Evolutionary conservation across 2,329 filamentous ascomycete species (phyloP).

Genomic region (Penicillium sp.): DNA sequence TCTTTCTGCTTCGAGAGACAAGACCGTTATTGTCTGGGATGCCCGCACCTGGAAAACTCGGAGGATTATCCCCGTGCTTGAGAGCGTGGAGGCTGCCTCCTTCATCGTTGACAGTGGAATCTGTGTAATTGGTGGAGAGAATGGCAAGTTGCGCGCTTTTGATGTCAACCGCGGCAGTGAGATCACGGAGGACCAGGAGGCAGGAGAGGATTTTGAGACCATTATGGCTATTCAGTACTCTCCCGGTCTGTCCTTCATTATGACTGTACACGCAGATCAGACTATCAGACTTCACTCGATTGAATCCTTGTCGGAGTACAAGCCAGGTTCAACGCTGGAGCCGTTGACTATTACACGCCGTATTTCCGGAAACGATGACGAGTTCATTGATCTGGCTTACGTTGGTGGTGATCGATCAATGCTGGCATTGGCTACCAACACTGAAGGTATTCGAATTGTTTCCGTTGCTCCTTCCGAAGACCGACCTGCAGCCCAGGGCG

Average conservation of each 20-base stretch:
- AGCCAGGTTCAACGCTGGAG: conserved; percentile 47
- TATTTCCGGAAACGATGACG: conserved; percentile 94
- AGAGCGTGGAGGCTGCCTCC: conserved; percentile 77
- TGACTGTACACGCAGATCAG: conserved; percentile 85
- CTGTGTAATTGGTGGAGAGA: conserved; percentile 80
- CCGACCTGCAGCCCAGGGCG: conserved; percentile 29
- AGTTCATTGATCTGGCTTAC: conserved; percentile 92
- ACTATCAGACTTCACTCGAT: conserved; percentile 71
- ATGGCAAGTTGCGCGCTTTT: conserved; percentile 80
- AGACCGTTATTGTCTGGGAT: conserved; percentile 92
- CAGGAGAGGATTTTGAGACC: conserved; percentile 56
- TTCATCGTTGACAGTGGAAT: conserved; percentile 68
- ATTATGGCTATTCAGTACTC: conserved; percentile 70
- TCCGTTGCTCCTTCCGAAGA: conserved; percentile 53
- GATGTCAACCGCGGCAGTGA: conserved; percentile 71
- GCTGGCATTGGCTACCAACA: conserved; percentile 88
- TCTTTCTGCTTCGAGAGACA: conserved; percentile 83
- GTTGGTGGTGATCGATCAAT: conserved; percentile 74
- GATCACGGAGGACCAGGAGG: conserved; percentile 68
- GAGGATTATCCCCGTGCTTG: conserved; percentile 76
- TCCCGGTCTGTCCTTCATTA: conserved; percentile 61
- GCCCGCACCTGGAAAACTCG: conserved; percentile 75
- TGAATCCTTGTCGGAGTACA: conserved; percentile 33
- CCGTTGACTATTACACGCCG: conserved; percentile 62
- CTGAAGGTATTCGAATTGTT: conserved; percentile 84